Conservation (phyloP, 1,284 basidiomycete species). For the Uromyces viciae-fabae region DNA sequence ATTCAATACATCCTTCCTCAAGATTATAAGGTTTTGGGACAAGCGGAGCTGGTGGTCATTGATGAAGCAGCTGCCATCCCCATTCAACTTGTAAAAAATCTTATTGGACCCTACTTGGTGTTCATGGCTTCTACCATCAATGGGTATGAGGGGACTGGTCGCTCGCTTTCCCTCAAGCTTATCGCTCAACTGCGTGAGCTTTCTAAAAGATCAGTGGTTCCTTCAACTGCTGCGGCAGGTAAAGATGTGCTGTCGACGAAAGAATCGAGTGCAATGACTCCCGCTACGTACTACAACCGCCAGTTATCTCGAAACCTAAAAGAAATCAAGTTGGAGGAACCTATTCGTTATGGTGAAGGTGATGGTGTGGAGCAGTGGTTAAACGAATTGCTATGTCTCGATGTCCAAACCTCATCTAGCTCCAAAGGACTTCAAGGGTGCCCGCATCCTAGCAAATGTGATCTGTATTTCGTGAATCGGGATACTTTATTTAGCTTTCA, state of each 20-base stretch:
- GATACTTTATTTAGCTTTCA: conserved; percentile 98
- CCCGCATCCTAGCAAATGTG: conserved; percentile 88
- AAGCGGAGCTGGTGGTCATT: conserved; percentile 95
- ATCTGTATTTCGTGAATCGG: conserved; percentile 89
- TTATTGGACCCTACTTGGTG: conserved; percentile 95
- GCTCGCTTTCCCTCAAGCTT: conserved; percentile 93
- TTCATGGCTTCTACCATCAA: conserved; percentile 99
- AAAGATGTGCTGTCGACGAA: conserved; percentile 56
- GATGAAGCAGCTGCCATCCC: conserved; percentile 99
- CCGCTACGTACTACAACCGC: conserved; percentile 39
- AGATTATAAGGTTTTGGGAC: conserved; percentile 93
- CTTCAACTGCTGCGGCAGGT: conserved; percentile 51
- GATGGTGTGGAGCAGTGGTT: conserved; percentile 95
- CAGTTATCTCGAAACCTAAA: conserved; percentile 65
- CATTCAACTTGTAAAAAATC: conserved; percentile 84
- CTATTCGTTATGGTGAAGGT: conserved; percentile 83
- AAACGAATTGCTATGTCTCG: conserved; percentile 83
- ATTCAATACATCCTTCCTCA: conserved; percentile 96
- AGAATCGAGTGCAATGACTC: conserved; percentile 51
- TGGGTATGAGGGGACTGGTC: conserved; percentile 97
- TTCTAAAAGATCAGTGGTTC: conserved; percentile 61
- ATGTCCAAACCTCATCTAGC: conserved; percentile 67
- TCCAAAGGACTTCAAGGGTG: conserved; percentile 64
- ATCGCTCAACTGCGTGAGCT: conserved; percentile 92
- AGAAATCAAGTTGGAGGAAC: conserved; percentile 90